Conservation (phyloP, 192 early-diverging fungal species). For the Linnemannia hyalina region DNA sequence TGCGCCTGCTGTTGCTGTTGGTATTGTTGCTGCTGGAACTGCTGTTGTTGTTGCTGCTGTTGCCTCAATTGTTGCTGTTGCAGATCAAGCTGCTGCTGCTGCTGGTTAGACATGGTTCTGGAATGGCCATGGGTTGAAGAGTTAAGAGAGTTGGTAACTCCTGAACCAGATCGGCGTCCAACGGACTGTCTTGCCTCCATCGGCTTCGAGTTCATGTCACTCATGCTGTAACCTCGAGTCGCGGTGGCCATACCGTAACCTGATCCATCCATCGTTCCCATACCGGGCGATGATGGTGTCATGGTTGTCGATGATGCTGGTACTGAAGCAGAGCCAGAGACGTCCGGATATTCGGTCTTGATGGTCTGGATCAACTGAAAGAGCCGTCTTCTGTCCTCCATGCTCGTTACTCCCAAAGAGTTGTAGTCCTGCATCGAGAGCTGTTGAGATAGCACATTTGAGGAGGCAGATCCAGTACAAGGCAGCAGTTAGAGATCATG, state of each 20-base stretch:
- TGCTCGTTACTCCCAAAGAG: conserved; percentile 67
- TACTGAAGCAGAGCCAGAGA: conserved; percentile 17
- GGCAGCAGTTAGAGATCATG: neutral
- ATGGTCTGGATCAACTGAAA: conserved; percentile 63
- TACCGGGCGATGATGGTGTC: neutral
- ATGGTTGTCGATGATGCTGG: conserved; percentile 14
- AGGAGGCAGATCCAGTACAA: neutral
- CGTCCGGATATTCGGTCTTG: conserved; percentile 48
- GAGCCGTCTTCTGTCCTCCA: conserved; percentile 69
- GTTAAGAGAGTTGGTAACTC: conserved; percentile 3
- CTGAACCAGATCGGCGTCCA: conserved; percentile 42
- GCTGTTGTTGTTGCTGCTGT: conserved; percentile 25
- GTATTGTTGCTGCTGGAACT: conserved; percentile 22
- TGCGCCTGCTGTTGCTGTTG: conserved; percentile 38
- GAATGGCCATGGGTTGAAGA: conserved; percentile 21
- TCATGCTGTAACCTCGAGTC: conserved; percentile 33
- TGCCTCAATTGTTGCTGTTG: conserved; percentile 25
- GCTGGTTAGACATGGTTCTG: conserved; percentile 35
- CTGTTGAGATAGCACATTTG: conserved; percentile 43
- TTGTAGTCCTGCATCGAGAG: conserved; percentile 85
- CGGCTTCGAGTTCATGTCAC: conserved; percentile 10
- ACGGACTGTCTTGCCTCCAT: conserved; percentile 37
- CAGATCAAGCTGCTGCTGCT: conserved; percentile 17
- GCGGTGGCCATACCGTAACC: conserved; percentile 23
- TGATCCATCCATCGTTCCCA: conserved; percentile 10